Conservation (phyloP, 352 stramenopile genomes). For the Phytophthora megakarya region DNA sequence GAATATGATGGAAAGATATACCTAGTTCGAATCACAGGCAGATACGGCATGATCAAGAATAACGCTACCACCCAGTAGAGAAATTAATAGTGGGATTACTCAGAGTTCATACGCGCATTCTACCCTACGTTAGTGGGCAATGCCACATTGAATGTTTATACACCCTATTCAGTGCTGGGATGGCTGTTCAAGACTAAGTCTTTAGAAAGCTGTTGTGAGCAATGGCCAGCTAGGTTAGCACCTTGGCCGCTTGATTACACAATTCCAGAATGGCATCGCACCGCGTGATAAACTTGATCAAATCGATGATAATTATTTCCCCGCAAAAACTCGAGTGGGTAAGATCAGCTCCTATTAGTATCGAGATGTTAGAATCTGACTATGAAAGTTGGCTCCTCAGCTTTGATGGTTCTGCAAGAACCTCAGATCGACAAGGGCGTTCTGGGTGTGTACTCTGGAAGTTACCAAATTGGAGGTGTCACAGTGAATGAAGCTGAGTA, state of each 20-base stretch:
- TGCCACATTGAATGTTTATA: not conserved
- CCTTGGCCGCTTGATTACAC: not conserved
- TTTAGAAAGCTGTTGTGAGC: conserved; percentile 5
- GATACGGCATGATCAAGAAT: conserved; percentile 8
- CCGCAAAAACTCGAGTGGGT: not conserved
- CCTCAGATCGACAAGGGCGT: not conserved
- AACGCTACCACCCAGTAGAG: conserved; percentile 3
- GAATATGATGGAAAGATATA: no score
- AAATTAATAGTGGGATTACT: conserved; percentile 9
- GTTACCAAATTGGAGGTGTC: not conserved
- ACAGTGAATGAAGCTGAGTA: conserved; percentile 10
- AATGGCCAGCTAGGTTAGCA: not conserved
- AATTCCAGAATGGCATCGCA: conserved; percentile 1
- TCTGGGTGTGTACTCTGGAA: conserved; percentile 5
- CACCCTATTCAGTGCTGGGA: not conserved
- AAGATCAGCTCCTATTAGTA: conserved; percentile 3
- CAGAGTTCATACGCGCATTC: conserved; percentile 1
- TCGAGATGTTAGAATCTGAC: conserved; percentile 1
- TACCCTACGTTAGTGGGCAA: not conserved
- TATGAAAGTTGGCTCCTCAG: conserved; percentile 6
- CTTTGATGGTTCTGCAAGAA: conserved; percentile 11
- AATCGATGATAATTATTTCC: conserved; percentile 1
- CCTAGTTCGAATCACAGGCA: conserved; percentile 2
- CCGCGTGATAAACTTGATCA: not conserved
- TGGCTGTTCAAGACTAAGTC: conserved; percentile 9